These are phyloP conservation scores for Xylariales sp. DNA, from an alignment of 2,329 filamentous ascomycete genomes.

Conservation along the genomic window DNA sequence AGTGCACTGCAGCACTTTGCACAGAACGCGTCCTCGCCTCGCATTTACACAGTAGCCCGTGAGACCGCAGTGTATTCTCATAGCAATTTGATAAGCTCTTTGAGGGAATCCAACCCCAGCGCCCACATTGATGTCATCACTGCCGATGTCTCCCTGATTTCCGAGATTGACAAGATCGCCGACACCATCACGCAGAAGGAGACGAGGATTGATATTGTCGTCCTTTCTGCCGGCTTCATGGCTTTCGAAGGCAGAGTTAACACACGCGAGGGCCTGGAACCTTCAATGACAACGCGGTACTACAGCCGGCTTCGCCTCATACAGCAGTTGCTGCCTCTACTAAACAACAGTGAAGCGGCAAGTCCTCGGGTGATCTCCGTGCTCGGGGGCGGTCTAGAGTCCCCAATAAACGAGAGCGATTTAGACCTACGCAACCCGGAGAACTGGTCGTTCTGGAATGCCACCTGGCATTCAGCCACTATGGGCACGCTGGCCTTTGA, in stretches of 20 bases:
- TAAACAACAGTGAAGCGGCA: slow-evolving; percentile 26
- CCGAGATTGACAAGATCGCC: slow-evolving; percentile 26
- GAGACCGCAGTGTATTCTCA: slow-evolving; percentile 13
- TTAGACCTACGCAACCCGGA: slow-evolving; percentile 32
- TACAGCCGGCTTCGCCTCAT: slow-evolving; percentile 49
- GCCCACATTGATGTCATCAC: slow-evolving; percentile 21
- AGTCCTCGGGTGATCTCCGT: slow-evolving; percentile 44
- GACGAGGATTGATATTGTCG: slow-evolving; percentile 30
- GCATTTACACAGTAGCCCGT: slow-evolving; percentile 39
- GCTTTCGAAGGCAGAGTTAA: slow-evolving; percentile 31
- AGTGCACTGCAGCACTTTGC: slow-evolving; percentile 34
- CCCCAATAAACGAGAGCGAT: slow-evolving; percentile 37
- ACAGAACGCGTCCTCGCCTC: slow-evolving; percentile 27
- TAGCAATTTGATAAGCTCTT: neutral
- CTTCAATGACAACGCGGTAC: slow-evolving; percentile 42
- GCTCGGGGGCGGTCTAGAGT: slow-evolving; percentile 45
- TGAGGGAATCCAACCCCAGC: slow-evolving; percentile 3
- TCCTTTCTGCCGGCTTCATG: slow-evolving; percentile 30
- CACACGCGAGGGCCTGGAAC: slow-evolving; percentile 47
- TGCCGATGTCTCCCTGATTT: slow-evolving; percentile 28
- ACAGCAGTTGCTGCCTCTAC: slow-evolving; percentile 43
- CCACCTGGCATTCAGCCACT: slow-evolving; percentile 37
- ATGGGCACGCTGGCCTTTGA: slow-evolving; percentile 44
- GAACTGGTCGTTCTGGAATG: slow-evolving; percentile 25
- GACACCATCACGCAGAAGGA: slow-evolving; percentile 21